Evolutionary conservation across 2,329 filamentous ascomycete species (phyloP).

Genomic region (Sclerotinia trifoliorum): DNA sequence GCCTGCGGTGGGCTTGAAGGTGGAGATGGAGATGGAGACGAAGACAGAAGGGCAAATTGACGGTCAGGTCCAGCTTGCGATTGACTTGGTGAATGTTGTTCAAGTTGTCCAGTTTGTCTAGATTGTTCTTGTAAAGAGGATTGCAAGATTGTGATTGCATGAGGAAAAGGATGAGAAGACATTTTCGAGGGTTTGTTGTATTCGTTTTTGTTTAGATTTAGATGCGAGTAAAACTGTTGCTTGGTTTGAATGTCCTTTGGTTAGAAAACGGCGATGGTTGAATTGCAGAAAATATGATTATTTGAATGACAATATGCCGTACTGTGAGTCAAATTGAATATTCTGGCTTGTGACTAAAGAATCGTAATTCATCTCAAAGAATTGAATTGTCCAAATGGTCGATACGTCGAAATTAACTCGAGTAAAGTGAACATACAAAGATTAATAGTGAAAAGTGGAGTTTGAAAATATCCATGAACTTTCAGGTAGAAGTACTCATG

Average conservation of each 20-base stretch:
- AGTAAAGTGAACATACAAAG: neutral
- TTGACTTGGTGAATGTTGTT: neutral
- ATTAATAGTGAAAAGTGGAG: neutral
- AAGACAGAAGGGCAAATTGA: neutral
- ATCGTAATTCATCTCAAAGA: neutral
- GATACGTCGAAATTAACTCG: neutral
- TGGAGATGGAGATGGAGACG: neutral
- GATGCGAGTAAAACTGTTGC: neutral
- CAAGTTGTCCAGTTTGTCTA: neutral
- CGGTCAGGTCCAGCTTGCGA: neutral
- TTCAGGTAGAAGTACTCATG: neutral
- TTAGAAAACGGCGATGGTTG: neutral
- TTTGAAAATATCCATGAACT: conserved; percentile 4
- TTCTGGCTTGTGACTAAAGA: neutral
- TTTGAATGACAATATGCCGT: neutral
- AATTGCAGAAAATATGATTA: neutral
- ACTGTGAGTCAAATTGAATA: neutral
- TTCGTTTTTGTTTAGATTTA: neutral
- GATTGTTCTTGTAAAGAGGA: neutral
- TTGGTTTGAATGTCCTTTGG: neutral
- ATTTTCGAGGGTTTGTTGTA: neutral
- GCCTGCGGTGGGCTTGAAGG: neutral
- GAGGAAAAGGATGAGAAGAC: neutral
- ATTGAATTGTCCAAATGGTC: neutral
- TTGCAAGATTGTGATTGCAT: neutral